Conservation (phyloP, 1,284 basidiomycete genomes). For the Golubevia pallescens region DNA sequence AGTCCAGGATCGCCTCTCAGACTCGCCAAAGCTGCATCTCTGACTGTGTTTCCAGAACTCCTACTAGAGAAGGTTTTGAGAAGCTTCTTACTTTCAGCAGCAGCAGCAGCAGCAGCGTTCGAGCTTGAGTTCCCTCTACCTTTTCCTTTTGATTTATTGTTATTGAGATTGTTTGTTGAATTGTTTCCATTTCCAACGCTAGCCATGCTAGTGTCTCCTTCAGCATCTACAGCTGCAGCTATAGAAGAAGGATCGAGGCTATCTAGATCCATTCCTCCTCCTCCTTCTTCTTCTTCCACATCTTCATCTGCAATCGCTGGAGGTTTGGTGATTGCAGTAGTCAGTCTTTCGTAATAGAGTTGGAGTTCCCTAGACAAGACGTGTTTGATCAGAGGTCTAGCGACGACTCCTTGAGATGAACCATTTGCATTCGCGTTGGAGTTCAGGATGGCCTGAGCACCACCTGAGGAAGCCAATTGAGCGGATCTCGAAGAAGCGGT, state of each 20-base stretch:
- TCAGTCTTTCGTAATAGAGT: constrained; percentile 91
- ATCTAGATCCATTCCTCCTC: no score
- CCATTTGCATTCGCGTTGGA: no score
- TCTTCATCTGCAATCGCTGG: constrained; percentile 28
- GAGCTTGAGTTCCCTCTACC: no score
- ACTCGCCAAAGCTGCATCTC: constrained; percentile 84
- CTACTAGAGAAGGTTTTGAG: constrained; percentile 34
- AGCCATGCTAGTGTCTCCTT: constrained; percentile 11
- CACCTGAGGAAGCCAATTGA: neutral
- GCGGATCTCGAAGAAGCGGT: neutral
- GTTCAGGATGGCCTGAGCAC: neutral
- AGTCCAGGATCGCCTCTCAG: constrained; percentile 87
- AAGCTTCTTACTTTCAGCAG: neutral
- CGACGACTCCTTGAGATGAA: constrained; percentile 25
- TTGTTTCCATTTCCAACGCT: constrained; percentile 1
- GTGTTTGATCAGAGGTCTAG: constrained; percentile 75
- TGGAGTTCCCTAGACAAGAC: constrained; percentile 92
- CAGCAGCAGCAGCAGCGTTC: no score
- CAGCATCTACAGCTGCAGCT: constrained; percentile 7
- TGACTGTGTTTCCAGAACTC: constrained; percentile 49
- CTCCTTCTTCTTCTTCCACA: constrained; percentile 22
- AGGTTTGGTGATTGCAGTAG: constrained; percentile 67
- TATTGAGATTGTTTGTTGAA: no score
- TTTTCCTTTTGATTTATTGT: constrained; percentile 9
- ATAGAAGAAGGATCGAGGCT: no score